These are phyloP conservation scores for Kuraishia floccosa DNA, from an alignment of 805 yeast species.

Conservation along the genomic window DNA sequence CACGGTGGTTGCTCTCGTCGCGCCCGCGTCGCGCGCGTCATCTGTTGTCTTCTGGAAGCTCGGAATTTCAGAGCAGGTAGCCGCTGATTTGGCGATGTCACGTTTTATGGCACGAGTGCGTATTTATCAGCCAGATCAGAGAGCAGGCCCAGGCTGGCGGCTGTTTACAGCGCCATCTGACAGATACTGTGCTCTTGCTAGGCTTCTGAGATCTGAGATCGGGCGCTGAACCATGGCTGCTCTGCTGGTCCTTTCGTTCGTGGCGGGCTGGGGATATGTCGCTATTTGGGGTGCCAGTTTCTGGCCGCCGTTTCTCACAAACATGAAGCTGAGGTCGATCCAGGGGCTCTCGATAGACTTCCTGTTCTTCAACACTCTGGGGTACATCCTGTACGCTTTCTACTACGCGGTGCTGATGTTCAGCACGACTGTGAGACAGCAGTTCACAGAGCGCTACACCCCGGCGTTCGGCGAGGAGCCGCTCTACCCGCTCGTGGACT, in stretches of 20 bases:
- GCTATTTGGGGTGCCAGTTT: constrained; percentile 17
- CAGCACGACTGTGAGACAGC: constrained; percentile 13
- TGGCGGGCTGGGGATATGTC: constrained; percentile 19
- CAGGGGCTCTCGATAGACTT: constrained; percentile 23
- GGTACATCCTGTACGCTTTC: constrained; percentile 17
- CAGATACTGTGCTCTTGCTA: no score
- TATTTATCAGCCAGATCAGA: no score
- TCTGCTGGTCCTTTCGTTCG: constrained; percentile 8
- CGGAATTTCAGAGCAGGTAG: no score
- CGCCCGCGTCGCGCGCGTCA: no score
- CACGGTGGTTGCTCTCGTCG: no score
- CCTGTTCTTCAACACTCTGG: constrained; percentile 19
- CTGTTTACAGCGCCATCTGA: no score
- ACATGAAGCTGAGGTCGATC: constrained; percentile 16
- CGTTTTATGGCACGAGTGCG: no score
- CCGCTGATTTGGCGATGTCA: no score
- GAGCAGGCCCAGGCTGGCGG: no score
- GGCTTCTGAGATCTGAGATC: no score
- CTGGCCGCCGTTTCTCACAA: constrained; percentile 20
- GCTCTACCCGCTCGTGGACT: constrained; percentile 15
- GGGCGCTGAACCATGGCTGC: no score
- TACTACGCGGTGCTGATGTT: constrained; percentile 14
- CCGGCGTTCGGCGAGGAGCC: constrained; percentile 6
- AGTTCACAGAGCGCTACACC: constrained; percentile 14
- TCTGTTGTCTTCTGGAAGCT: no score